Base-by-base conservation (phyloP, 2,329 filamentous ascomycete species). In the Aspergillus sp. region DNA sequence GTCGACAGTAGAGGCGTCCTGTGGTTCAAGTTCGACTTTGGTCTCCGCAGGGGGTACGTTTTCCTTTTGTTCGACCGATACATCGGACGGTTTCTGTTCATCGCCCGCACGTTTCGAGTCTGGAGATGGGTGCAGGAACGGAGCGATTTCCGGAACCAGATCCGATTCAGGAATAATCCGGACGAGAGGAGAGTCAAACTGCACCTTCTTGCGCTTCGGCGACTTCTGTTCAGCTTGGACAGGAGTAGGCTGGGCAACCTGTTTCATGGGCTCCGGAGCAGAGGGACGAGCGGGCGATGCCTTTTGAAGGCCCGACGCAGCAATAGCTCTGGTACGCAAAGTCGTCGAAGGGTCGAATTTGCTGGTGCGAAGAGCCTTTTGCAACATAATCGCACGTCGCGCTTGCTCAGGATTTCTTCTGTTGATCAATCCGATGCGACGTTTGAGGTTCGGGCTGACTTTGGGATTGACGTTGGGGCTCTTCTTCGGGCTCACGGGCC, bases 1-100 rank as follows among this genome's bases (percentile, higher is more conserved):
- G 35, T 66, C 30, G 56, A 57, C n/a, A 17, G 52, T 17, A 33
- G 45, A 22, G 10, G 11, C 35, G 41, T 51, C 40, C 41, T 51
- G 7, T 10, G 26, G 26, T 30, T 30, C 26, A 30, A 11, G 9
- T 30, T 30, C 26, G 26, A 30, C 26, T 30, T 30, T 30, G 9
- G 8, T 30, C 26, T 30, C 26, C 8, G 9, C 26, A 30, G 26
- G 26, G 6, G 26, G 26, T 30, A 30, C 10, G 9, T 38, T 38
- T 38, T 17, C 35, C 16, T 38, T 17, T 38, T 17, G 35, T n/a
- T 38, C 35, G 11, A 14, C 14, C 2, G 14, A 38, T 38, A n/a
- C 35, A n/a, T 17, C 35, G 10, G 26, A 30, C 9, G 26, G 26
- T 14, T 17, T 43, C 41, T 42, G 20, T 11, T 30, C 32, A 16